These are phyloP conservation scores for Cyamopsis tetragonoloba DNA, from an alignment of 306 rosid genomes.

Conservation along the genomic window DNA sequence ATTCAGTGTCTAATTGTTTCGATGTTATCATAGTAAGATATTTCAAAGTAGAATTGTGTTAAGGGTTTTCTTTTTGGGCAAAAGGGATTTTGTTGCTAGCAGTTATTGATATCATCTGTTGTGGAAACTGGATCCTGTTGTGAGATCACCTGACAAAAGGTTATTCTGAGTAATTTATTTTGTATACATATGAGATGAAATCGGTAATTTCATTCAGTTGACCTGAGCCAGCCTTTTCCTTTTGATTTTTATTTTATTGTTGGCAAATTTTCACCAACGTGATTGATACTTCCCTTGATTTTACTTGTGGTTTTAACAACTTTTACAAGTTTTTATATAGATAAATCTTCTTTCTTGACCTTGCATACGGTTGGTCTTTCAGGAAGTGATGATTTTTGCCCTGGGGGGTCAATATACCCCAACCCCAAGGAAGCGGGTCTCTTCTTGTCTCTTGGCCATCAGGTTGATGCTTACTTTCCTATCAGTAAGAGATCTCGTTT, in stretches of 20 bases:
- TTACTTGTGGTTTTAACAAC: neutral
- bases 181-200: constrained; percentile 15
- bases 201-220: constrained; percentile 11
- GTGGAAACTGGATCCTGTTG: neutral
- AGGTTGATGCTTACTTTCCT: constrained; percentile 58
- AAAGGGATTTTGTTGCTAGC: neutral
- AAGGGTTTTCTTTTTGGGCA: neutral
- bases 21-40: neutral
- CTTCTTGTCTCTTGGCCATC: constrained; percentile 72
- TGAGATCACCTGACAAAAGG: neutral
- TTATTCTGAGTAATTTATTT: neutral
- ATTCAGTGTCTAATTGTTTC: neutral
- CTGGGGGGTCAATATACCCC: constrained; percentile 68
- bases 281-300: neutral
- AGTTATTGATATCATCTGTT: neutral
- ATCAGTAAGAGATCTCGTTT: constrained; percentile 71
- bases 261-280: neutral
- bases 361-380: constrained; percentile 33
- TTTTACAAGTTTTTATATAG: neutral
- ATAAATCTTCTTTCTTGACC: neutral
- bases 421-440: constrained; percentile 74
- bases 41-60: neutral
- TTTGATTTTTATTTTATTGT: constrained; percentile 9
- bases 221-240: neutral
- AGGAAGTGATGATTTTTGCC: constrained; percentile 77